These are phyloP conservation scores for Geotrichum phurueaensis DNA, from an alignment of 1,139 yeast species.

Conservation along the genomic window DNA sequence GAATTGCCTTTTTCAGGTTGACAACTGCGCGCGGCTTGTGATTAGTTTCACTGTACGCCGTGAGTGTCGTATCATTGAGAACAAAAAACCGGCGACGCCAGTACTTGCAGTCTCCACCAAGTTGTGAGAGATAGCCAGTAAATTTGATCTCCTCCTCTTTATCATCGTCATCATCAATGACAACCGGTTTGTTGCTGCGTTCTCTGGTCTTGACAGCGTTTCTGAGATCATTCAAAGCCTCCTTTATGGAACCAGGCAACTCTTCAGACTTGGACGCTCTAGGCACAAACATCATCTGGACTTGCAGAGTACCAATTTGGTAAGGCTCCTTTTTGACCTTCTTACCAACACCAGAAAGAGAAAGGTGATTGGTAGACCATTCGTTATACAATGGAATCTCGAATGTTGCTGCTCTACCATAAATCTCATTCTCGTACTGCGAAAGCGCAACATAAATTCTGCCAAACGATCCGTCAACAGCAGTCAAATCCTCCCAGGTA, in stretches of 20 bases:
- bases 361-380: slow-evolving; percentile 50
- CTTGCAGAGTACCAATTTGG: slow-evolving; percentile 56
- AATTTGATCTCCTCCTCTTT: slow-evolving; percentile 3
- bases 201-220: slow-evolving; percentile 21
- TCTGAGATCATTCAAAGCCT: slow-evolving; percentile 40
- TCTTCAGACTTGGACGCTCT: slow-evolving; percentile 43
- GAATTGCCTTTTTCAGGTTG: slow-evolving; percentile 56
- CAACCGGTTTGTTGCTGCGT: neutral
- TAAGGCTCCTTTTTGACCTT: slow-evolving; percentile 46
- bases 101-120: slow-evolving; percentile 66
- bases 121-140: slow-evolving; percentile 57
- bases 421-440: slow-evolving; percentile 50
- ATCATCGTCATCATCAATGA: slow-evolving; percentile 16
- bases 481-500: slow-evolving; percentile 30
- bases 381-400: slow-evolving; percentile 67
- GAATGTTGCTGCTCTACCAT: slow-evolving; percentile 48
- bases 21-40: slow-evolving; percentile 64
- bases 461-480: slow-evolving; percentile 85
- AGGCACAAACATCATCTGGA: slow-evolving; percentile 66
- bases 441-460: slow-evolving; percentile 62
- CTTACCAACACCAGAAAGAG: neutral
- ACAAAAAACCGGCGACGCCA: slow-evolving; percentile 61
- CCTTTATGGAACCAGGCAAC: slow-evolving; percentile 49
- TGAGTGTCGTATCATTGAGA: slow-evolving; percentile 52
- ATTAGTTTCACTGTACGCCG: slow-evolving; percentile 59